Conservation (phyloP, 202 grass and related monocot species). For the Carex arenaria region DNA sequence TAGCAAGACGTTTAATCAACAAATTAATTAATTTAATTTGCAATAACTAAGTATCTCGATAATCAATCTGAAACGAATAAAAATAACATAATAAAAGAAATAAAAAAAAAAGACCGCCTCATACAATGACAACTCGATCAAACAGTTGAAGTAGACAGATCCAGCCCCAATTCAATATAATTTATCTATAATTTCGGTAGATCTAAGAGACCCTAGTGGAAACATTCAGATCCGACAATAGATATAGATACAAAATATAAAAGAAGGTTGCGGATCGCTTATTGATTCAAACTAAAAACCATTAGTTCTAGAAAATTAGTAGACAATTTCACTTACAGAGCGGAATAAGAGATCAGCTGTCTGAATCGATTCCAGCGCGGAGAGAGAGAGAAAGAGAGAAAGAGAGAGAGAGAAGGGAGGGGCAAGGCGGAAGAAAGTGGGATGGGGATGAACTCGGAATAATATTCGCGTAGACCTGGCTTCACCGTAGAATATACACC, state of each 20-base stretch:
- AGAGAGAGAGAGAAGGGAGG: neutral
- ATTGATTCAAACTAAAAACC: neutral
- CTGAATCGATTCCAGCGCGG: conserved; percentile 7
- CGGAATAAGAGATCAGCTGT: conserved; percentile 8
- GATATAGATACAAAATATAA: neutral
- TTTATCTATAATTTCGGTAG: neutral
- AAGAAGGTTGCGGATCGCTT: neutral
- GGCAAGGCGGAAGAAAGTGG: conserved; percentile 8
- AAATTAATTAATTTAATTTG: neutral
- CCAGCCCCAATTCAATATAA: conserved; percentile 9
- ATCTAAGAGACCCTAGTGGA: neutral
- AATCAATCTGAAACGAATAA: conserved; percentile 2
- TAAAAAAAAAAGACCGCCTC: neutral
- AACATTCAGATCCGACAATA: conserved; percentile 7
- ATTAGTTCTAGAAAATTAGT: neutral
- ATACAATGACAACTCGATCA: neutral
- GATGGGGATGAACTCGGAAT: neutral
- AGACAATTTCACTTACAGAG: conserved; percentile 10
- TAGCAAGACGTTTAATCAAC: neutral
- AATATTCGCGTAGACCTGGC: neutral
- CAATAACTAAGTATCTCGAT: neutral
- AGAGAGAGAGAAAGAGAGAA: neutral
- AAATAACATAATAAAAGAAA: neutral
- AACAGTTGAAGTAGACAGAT: conserved; percentile 16
- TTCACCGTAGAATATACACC: neutral